Percentiles rank a stretch among this genome's conserved stretches.
Conservation (phyloP, 176 grass and related monocot genomes). For the Dactylis glomerata region DNA sequence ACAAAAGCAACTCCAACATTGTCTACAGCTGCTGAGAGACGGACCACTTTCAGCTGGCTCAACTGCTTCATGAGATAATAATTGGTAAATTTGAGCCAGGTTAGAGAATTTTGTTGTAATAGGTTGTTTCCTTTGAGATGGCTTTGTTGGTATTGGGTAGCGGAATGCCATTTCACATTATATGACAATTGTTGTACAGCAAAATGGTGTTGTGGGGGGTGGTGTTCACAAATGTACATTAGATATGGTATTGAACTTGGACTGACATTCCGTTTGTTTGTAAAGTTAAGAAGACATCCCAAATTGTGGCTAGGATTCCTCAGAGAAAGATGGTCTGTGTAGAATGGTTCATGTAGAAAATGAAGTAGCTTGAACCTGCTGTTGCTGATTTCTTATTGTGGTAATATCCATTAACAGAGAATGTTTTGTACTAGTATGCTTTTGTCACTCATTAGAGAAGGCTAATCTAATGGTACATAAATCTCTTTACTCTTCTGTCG, state of each 20-base stretch:
- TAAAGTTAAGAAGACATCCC: conserved; percentile 2
- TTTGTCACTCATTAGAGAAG: too few species aligned
- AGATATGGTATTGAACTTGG: conserved; percentile 13
- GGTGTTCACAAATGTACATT: conserved; percentile 31
- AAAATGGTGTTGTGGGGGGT: conserved; percentile 12
- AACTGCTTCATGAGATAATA: conserved; percentile 53
- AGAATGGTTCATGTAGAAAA: background rate
- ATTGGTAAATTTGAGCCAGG: background rate
- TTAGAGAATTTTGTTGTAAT: conserved; percentile 22
- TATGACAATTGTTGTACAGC: conserved; percentile 44
- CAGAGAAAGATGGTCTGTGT: background rate
- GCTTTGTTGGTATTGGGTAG: background rate
- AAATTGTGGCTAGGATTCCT: background rate
- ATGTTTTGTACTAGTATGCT: background rate
- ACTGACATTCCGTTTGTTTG: conserved; percentile 22
- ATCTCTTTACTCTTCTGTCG: too few species aligned
- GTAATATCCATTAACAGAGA: background rate
- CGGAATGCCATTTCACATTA: background rate
- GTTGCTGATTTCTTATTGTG: background rate
- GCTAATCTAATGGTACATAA: too few species aligned
- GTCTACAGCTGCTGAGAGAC: conserved; percentile 81
- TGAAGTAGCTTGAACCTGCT: background rate
- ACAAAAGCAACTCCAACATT: conserved; percentile 71
- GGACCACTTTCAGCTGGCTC: conserved; percentile 72
- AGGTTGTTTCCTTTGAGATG: background rate